Evolutionary conservation across 2,329 filamentous ascomycete genomes (phyloP), one percentile per base, ranked within the genome.

Genomic region (Chaetoscypha palmicola): DNA sequence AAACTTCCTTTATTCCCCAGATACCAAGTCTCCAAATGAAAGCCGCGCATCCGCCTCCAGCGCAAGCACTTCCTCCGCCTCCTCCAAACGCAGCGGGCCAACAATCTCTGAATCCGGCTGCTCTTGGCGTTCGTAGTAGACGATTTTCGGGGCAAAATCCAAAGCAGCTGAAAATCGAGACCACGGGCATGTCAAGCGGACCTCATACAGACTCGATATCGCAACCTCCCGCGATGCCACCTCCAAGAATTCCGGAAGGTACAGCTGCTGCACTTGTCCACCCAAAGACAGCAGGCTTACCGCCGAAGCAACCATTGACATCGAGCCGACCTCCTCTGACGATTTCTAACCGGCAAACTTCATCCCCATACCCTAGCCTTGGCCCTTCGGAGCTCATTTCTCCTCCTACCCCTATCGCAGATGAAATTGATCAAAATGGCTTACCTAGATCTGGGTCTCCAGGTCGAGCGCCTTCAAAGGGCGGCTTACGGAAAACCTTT

Each of bases 151-250:
- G 84, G 5, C 82, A 87, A 55, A 87, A 86, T 56, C 69, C 77
- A 11, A 90, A 86, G 61, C 85, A 90, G 58, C 70, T 97, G 39
- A 94, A 89, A 66, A 96, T 97, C 44, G 87, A 96, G 63, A 96
- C 89, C 3, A 43, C 55, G n/a, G 36, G 47, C 8, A 57, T 46
- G 35, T 31, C 46, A 9, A 32, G 49, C 14, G 35, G 39, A 20
- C 49, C 39, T n/a, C 45, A 46, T 38, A 28, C 31, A 36, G 46
- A 43, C 20, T 51, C 50, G 17, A 43, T 52, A 16, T 49, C 46
- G n/a, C 35, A 54, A 28, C 55, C 55, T 31, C 51, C 54, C 16
- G 52, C 50, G 5, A 59, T 58, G 51, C 55, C 54, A 24, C 58
- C 55, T 12, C 54, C 58, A 38, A 47, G 43, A 19, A 36, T 53